phyloP scores from a whole-genome alignment of 2,329 filamentous ascomycete genomes.

The Fusarium devonianum region DNA sequence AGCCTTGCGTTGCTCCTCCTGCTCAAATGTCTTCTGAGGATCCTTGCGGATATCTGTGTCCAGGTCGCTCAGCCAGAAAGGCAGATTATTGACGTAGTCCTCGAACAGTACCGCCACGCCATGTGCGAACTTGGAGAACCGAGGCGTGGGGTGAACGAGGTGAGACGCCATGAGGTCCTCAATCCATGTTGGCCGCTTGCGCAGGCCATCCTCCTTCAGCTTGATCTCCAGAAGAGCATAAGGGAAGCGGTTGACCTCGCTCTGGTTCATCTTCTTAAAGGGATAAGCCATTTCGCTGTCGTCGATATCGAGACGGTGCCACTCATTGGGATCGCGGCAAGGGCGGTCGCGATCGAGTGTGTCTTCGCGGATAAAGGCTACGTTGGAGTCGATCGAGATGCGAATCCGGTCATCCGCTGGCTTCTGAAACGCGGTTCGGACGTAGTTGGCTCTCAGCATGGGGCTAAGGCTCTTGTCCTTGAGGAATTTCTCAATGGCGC shows the following conservation, averaged over 20 bases:
- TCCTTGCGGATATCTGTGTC: slow-evolving; percentile 95
- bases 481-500: slow-evolving; percentile 82
- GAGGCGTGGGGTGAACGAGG: slow-evolving; percentile 85
- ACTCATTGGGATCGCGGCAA: slow-evolving; percentile 85
- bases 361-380: slow-evolving; percentile 84
- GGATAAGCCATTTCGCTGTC: slow-evolving; percentile 82
- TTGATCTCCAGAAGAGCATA: slow-evolving; percentile 94
- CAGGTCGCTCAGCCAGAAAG: slow-evolving; percentile 93
- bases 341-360: slow-evolving; percentile 83
- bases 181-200: slow-evolving; percentile 83
- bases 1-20: slow-evolving; percentile 84
- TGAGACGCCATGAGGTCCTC: slow-evolving; percentile 92
- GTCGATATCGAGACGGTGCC: slow-evolving; percentile 93
- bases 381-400: slow-evolving; percentile 90
- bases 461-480: slow-evolving; percentile 80
- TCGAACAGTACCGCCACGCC: slow-evolving; percentile 92
- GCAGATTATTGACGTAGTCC: slow-evolving; percentile 93
- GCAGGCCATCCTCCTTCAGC: slow-evolving; percentile 69
- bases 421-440: slow-evolving; percentile 94
- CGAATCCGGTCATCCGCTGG: slow-evolving; percentile 89
- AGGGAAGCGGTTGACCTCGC: slow-evolving; percentile 89
- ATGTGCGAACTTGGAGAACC: slow-evolving; percentile 97
- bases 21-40: slow-evolving; percentile 86
- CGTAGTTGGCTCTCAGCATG: slow-evolving; percentile 89
- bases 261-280: slow-evolving; percentile 85